Evolutionary conservation across 176 grass and related monocot genomes (phyloP), one percentile per base, ranked within the genome.

Genomic region (Rhipidocladum racemiflorum): DNA sequence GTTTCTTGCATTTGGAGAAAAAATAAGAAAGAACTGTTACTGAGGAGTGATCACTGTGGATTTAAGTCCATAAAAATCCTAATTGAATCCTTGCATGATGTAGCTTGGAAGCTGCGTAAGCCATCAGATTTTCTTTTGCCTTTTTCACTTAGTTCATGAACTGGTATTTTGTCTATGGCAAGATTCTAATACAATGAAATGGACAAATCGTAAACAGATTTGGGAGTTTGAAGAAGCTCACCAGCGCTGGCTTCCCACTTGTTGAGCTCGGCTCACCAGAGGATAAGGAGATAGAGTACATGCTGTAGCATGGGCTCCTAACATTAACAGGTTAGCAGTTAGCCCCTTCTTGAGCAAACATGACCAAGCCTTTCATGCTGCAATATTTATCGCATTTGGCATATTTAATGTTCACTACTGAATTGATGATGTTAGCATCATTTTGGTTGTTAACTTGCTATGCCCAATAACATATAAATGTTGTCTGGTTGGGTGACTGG

Each of bases 221-320:
- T 95, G 96, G 87, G 85, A 95, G 76, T 95, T 99, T 88, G 87
- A 95, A 75, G 90, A 99, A 81, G 85, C 79, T 70, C 92, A 95
- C 81, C 91, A 99, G 74, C 88, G 92, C 23, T 99, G 96, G 96
- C 74, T 99, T 73, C 85, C 85, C 90, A 38, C 76, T 91, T 80
- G 77, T 87, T 77, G 96, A 99, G 70, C 88, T 99, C 15, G 80
- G 85, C 86, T 93, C 89, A 75, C 79, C 76, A 13, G 89, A 89
- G 46, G 89, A 93, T 61, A 85, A 90, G 77, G 88, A 24, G 92
- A 91, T 75, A 77, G 32, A 44, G 89, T 98, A 59, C 84, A 91
- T 91, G 81, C 88, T 86, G 75, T 95, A 86, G 92, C 90, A 45
- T 98, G 96, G 96, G 96, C 96, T 70, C 92, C 96, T 72, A 98